phyloP scores from a whole-genome alignment of 306 rosid species.

The Urtica urens region DNA sequence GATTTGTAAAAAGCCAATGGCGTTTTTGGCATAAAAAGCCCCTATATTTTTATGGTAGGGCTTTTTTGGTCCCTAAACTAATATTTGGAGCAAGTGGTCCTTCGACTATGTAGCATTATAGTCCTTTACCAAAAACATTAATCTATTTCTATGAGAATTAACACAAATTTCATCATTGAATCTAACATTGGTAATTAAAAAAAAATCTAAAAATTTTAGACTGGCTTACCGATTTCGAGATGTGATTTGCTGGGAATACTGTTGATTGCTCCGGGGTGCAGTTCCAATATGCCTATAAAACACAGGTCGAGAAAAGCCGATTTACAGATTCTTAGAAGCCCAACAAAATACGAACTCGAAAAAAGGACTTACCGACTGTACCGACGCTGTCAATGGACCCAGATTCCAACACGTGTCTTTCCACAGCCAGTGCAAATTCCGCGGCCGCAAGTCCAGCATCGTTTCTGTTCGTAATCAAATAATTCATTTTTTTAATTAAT shows the following conservation, averaged over 20 bases:
- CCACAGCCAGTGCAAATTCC: constrained; percentile 81
- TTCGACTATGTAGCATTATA: no score
- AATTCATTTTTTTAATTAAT: background rate
- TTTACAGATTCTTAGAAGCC: background rate
- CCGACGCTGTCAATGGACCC: constrained; percentile 92
- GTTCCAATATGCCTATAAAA: constrained; percentile 62
- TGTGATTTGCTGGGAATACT: constrained; percentile 91
- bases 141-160: no score
- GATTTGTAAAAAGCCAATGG: no score
- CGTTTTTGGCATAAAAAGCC: no score
- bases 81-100: no score
- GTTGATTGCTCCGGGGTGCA: constrained; percentile 95
- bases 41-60: no score
- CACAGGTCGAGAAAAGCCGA: constrained; percentile 10
- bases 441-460: constrained; percentile 98
- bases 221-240: constrained; percentile 68
- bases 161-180: no score
- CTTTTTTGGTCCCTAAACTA: no score
- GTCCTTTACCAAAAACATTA: no score
- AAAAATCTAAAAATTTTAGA: constrained; percentile 5
- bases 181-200: no score
- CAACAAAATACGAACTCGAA: background rate
- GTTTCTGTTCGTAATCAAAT: constrained; percentile 41
- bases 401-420: constrained; percentile 75
- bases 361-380: constrained; percentile 58